Percentiles rank a stretch among this genome's conserved stretches.
Conservation (phyloP, 768 basidiomycete genomes). For the Trametes elegans region DNA sequence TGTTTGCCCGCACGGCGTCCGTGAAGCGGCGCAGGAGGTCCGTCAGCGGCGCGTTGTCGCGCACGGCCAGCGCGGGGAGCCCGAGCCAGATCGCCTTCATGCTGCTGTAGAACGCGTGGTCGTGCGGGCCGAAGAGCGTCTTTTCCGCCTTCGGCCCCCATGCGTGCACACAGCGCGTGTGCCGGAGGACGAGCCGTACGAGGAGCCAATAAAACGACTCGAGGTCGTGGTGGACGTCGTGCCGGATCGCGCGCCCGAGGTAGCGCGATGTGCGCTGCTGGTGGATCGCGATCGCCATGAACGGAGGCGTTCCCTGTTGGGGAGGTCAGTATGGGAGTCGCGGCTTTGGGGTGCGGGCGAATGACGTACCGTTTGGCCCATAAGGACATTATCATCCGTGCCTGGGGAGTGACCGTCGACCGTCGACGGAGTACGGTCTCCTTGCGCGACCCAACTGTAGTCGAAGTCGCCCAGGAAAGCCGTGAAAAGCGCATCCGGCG, state of each 20-base stretch:
- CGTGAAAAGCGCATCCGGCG: not conserved
- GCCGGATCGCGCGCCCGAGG: not conserved
- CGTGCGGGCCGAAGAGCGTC: not conserved
- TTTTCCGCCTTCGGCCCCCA: not conserved
- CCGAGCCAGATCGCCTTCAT: not conserved
- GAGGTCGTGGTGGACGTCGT: not conserved
- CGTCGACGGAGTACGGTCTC: not conserved
- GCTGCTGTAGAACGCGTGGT: not conserved
- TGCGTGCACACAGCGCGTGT: not conserved
- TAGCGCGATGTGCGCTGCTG: not conserved
- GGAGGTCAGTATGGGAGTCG: not conserved
- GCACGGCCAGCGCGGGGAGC: not conserved
- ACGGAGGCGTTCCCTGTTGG: not conserved
- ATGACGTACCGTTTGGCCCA: not conserved
- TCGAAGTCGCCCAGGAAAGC: slow-evolving; percentile 19
- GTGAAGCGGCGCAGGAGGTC: not conserved
- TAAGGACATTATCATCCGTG: not conserved
- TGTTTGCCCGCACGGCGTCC: not conserved
- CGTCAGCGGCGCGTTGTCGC: not conserved
- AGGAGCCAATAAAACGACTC: slow-evolving; percentile 12
- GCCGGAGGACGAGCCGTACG: slow-evolving; percentile 13
- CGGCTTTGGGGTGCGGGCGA: no score
- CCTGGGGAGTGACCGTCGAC: no score
- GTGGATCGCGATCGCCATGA: not conserved
- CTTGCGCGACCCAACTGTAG: slow-evolving; percentile 1